phyloP scores from a whole-genome alignment of 2,329 filamentous ascomycete species.

The Periglandula ipomoeae region DNA sequence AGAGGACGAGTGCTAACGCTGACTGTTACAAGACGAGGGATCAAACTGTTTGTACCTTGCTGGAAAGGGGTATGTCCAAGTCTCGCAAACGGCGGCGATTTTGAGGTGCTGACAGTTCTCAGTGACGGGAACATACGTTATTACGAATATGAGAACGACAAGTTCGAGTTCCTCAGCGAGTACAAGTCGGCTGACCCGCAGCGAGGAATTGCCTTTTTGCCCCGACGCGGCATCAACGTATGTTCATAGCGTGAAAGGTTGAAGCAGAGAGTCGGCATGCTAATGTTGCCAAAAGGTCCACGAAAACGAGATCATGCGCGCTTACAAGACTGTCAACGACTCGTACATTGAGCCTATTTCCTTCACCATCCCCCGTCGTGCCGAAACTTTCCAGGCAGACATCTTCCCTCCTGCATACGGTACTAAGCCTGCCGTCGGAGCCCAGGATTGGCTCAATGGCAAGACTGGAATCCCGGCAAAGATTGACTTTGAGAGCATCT shows the following conservation, averaged over 20 bases:
- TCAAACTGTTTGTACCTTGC: constrained; percentile 93
- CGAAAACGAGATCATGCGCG: constrained; percentile 92
- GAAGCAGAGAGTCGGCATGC: not conserved
- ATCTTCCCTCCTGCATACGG: constrained; percentile 87
- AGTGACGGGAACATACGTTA: constrained; percentile 99
- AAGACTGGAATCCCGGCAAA: constrained; percentile 80
- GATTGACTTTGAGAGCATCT: constrained; percentile 87
- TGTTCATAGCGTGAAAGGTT: constrained; percentile 17
- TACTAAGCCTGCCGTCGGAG: constrained; percentile 68
- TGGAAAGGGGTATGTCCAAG: constrained; percentile 74
- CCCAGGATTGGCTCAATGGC: constrained; percentile 76
- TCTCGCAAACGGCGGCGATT: not conserved
- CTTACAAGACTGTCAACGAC: constrained; percentile 96
- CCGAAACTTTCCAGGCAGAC: constrained; percentile 93
- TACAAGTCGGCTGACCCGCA: constrained; percentile 97
- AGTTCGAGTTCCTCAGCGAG: constrained; percentile 94
- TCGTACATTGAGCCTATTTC: constrained; percentile 91
- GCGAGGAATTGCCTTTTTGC: constrained; percentile 86
- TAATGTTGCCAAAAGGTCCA: constrained; percentile 50
- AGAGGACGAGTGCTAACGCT: not conserved
- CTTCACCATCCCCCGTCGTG: constrained; percentile 89
- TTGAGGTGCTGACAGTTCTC: constrained; percentile 10
- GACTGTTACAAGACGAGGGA: constrained; percentile 56
- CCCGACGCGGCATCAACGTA: constrained; percentile 88
- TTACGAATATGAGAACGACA: constrained; percentile 97